Evolutionary conservation across 2,329 filamentous ascomycete species (phyloP), one percentile per base, ranked within the genome.

Genomic region (Colletotrichum echinochloae): DNA sequence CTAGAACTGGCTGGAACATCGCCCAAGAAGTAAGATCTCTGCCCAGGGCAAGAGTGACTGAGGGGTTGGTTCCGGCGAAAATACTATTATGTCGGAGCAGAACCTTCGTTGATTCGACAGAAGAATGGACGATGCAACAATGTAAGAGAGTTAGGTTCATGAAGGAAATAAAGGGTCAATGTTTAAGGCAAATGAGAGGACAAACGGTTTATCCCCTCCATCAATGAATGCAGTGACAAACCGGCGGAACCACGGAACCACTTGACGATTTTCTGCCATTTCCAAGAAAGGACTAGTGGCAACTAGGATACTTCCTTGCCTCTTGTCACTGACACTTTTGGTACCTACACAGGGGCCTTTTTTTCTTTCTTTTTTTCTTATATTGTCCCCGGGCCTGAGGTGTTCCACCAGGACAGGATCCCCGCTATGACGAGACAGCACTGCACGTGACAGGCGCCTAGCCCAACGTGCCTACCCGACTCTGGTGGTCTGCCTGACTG

Each of bases 401-500:
- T 51, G 52, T 37, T 26, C 44, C 46, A 46, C 59, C 33, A 49
- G 26, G 48, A 39, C 23, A 48, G 44, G 57, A 26, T 54, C 68
- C 68, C 68, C 68, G 57, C 68, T 67, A 70, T 70, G 68, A 70
- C 64, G 68, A 70, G 68, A 67, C 64, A 30, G 64, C 37, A 35
- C 49, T 54, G 64, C 68, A 70, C 67, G 67, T 70, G 67, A 70
- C 67, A 67, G 57, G 39, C 51, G 56, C 39, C 57, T 62, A 70
- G 57, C 67, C 67, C 63, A 67, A 70, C 57, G 67, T 70, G 65
- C 67, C 67, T 70, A 70, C 67, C 67, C 52, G 59, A 70, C 67
- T 70, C 65, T 57, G 67, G 66, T 70, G 67, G 60, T 48, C 65
- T 69, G 69, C 69, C 69, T 77, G 79, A 79, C 77, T 81, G 81